phyloP scores from a whole-genome alignment of 108 stramenopile species.

The Aurantiochytrium sp. region DNA sequence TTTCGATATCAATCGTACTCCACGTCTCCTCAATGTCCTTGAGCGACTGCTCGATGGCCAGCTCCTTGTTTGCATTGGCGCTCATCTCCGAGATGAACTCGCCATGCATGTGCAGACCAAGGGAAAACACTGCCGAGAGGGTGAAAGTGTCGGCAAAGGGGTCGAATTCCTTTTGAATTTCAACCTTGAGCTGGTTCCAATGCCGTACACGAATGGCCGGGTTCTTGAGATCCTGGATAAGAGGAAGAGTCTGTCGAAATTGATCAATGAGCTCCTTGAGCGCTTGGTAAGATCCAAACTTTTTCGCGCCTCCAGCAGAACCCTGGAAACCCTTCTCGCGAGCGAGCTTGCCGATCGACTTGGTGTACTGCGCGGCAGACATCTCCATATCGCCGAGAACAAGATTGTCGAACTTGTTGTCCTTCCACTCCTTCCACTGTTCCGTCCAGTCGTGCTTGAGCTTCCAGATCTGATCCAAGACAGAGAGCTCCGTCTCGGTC shows the following conservation, averaged over 20 bases:
- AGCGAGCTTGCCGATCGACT: conserved; percentile 38
- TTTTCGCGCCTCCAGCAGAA: background rate
- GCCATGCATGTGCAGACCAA: conserved; percentile 50
- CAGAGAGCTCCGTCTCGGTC: conserved; percentile 40
- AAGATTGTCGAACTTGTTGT: conserved; percentile 42
- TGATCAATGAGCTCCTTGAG: conserved; percentile 43
- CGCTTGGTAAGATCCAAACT: conserved; percentile 9
- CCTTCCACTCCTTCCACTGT: conserved; percentile 56
- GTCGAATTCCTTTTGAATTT: conserved; percentile 44
- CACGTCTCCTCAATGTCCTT: conserved; percentile 40
- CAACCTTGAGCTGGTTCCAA: conserved; percentile 43
- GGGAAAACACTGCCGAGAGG: conserved; percentile 44
- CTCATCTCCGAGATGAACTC: conserved; percentile 56
- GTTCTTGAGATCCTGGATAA: conserved; percentile 56
- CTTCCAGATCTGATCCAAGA: conserved; percentile 50
- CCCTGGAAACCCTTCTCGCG: conserved; percentile 2
- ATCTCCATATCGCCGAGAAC: conserved; percentile 53
- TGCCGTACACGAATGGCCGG: conserved; percentile 52
- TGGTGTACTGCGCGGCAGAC: conserved; percentile 39
- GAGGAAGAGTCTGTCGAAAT: conserved; percentile 57
- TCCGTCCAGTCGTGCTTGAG: conserved; percentile 40
- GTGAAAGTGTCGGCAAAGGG: conserved; percentile 43
- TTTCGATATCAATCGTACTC: conserved; percentile 44
- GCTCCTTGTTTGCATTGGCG: conserved; percentile 60
- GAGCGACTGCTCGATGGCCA: conserved; percentile 46